These are phyloP conservation scores for Hymenochaete sp. DNA, from an alignment of 1,284 basidiomycete species.

Conservation along the genomic window DNA sequence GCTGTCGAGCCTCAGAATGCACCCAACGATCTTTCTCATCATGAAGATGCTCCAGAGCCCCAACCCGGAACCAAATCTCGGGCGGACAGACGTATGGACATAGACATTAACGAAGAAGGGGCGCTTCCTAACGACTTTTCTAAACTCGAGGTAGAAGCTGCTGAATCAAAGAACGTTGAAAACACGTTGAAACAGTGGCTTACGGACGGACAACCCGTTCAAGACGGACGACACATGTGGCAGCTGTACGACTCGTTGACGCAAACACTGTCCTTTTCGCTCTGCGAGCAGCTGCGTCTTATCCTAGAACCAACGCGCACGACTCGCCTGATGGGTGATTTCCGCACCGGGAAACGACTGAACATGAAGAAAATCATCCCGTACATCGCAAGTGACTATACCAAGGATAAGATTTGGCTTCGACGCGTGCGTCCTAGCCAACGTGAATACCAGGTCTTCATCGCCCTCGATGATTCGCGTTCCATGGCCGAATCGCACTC, in stretches of 20 bases:
- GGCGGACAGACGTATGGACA: background rate
- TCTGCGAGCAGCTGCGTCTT: slow-evolving; percentile 95
- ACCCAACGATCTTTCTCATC: too few relatives aligned
- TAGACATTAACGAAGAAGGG: slow-evolving; percentile 4
- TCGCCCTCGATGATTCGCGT: slow-evolving; percentile 92
- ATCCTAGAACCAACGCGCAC: slow-evolving; percentile 94
- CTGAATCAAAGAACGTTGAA: slow-evolving; percentile 39
- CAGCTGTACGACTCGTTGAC: slow-evolving; percentile 85
- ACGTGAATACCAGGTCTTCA: slow-evolving; percentile 92
- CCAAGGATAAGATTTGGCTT: slow-evolving; percentile 99
- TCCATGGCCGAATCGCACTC: slow-evolving; percentile 96
- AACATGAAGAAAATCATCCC: slow-evolving; percentile 99
- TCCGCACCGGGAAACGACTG: slow-evolving; percentile 93
- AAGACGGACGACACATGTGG: slow-evolving; percentile 75
- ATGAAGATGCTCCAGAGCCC: background rate
- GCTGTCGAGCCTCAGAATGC: too few relatives aligned
- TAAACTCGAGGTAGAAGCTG: background rate
- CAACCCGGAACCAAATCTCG: background rate
- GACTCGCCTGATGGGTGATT: slow-evolving; percentile 93
- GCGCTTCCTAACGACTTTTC: background rate
- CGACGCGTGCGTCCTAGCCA: slow-evolving; percentile 89
- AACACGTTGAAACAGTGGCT: slow-evolving; percentile 58
- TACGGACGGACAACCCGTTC: slow-evolving; percentile 45
- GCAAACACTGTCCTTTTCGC: slow-evolving; percentile 81
- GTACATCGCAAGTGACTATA: slow-evolving; percentile 98